Conservation (phyloP, 2,329 filamentous ascomycete species). For the Hansfordia pulvinata region DNA sequence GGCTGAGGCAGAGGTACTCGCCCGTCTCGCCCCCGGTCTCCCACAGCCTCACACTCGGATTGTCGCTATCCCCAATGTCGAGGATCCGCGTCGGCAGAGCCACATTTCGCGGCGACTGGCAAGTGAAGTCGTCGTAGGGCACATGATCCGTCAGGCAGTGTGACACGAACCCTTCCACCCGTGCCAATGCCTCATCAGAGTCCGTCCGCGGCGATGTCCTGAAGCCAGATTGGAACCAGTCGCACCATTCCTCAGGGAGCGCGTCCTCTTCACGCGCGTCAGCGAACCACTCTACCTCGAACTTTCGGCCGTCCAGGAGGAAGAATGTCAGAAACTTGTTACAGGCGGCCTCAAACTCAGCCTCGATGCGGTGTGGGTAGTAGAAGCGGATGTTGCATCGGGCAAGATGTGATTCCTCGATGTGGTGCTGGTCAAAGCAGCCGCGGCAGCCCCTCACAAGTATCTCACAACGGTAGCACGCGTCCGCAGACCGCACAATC, state of each 20-base stretch:
- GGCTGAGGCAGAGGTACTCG: conserved; percentile 5
- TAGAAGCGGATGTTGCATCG: conserved; percentile 1
- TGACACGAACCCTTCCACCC: background rate
- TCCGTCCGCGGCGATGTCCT: conserved; percentile 1
- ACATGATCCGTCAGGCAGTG: conserved; percentile 1
- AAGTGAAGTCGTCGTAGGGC: background rate
- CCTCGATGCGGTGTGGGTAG: background rate
- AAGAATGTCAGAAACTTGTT: conserved; percentile 1
- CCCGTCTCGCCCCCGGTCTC: conserved; percentile 2
- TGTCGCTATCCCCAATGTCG: conserved; percentile 1
- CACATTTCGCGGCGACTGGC: too few species aligned
- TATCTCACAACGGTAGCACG: conserved; percentile 2
- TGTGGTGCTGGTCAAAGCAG: conserved; percentile 1
- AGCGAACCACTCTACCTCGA: conserved; percentile 2
- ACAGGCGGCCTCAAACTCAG: background rate
- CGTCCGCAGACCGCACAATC: too few species aligned
- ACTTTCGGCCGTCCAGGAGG: conserved; percentile 1
- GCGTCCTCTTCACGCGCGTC: background rate
- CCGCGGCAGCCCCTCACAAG: conserved; percentile 1
- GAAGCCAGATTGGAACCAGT: background rate
- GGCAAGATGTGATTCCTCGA: background rate
- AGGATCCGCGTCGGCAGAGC: conserved; percentile 1
- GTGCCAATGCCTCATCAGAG: conserved; percentile 1
- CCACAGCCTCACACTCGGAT: conserved; percentile 1
- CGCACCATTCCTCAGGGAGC: background rate